A percentile compares a stretch with the other conserved stretches of the same genome.
phyloP scores from a whole-genome alignment of 2,329 filamentous ascomycete genomes.

The Beauveria rudraprayagi region DNA sequence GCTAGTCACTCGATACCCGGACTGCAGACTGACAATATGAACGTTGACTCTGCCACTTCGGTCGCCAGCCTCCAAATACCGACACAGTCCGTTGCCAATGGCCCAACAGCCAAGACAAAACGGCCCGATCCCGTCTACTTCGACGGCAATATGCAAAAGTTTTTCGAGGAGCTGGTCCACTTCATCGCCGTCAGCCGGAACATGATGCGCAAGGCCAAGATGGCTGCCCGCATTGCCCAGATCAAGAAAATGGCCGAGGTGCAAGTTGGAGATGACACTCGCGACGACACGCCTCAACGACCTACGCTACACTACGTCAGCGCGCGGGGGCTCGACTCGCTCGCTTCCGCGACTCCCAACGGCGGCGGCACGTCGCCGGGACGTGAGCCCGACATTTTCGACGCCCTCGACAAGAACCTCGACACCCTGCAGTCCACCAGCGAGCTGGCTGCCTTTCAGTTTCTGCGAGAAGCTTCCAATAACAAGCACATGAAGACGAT shows the following conservation, averaged over 20 bases:
- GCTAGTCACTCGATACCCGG: not conserved
- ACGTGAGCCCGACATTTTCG: conserved; percentile 46
- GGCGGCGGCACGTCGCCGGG: conserved; percentile 14
- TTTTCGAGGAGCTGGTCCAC: conserved; percentile 75
- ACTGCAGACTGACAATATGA: conserved; percentile 1
- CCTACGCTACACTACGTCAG: conserved; percentile 30
- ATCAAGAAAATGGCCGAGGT: conserved; percentile 53
- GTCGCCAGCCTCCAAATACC: not conserved
- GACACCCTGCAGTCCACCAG: conserved; percentile 75
- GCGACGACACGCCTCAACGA: conserved; percentile 24
- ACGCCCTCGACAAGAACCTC: conserved; percentile 67
- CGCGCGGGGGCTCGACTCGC: conserved; percentile 25
- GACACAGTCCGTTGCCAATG: not conserved
- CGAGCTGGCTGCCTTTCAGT: conserved; percentile 81
- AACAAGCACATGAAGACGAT: conserved; percentile 66
- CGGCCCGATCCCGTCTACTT: conserved; percentile 73
- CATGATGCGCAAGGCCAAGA: conserved; percentile 78
- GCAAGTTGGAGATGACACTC: conserved; percentile 45
- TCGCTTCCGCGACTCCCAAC: conserved; percentile 14
- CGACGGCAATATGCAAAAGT: conserved; percentile 75
- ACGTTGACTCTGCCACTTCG: not conserved
- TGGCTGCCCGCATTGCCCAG: conserved; percentile 66
- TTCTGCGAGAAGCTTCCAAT: conserved; percentile 81
- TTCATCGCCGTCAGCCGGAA: conserved; percentile 75
- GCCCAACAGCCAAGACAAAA: not conserved